Evolutionary conservation across 257 asterid species (phyloP), one percentile per base, ranked within the genome.

Genomic region (Gynochthodes officinalis): DNA sequence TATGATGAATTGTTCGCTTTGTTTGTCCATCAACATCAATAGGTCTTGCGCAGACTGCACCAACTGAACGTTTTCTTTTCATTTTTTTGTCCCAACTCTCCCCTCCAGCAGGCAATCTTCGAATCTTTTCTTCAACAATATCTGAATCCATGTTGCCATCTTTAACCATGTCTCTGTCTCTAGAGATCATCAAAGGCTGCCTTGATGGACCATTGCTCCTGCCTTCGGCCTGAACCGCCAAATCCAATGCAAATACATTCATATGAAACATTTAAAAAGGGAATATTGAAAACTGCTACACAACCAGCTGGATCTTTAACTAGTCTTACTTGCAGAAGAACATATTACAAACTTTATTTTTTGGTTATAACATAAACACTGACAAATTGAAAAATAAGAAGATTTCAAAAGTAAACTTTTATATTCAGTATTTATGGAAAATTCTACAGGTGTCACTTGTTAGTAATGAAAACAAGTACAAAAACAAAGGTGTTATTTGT

Each of bases 81-180:
- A 90, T 95, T 82, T 88, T 95, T 81, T 84, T 95, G 79, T 92
- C 99, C 99, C 98, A 92, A 42, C 89, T 89, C 80, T 95, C 99
- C 67, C 97, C 99, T 73, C 89, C 95, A 21, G 89, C 90, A 64
- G 97, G 95, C 78, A 91, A 80, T 73, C 92, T 86, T 84, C 96
- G 87, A 55, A 87, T 87, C 84, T 91, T 89, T 69, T 86, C 97
- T 86, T 88, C 95, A 53, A 69, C 88, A 81, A 86, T 70, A 70
- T 89, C 96, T 81, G 85, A 72, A 80, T 86, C 96, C 61, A 75
- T 83, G 81, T 71, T 84, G 69, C 72, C 74, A 78, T 90, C 93
- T 78, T 83, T 89, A 71, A 80, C 80, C 81, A 73, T 73, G 73
- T 95, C 98, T 75, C 97, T 86, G 63, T 95, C 98, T 81, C 89